Percentiles rank a stretch among this genome's conserved stretches.
Evolutionary conservation across 306 rosid genomes (phyloP).

Genomic region (Pyrus bretschneideri): DNA sequence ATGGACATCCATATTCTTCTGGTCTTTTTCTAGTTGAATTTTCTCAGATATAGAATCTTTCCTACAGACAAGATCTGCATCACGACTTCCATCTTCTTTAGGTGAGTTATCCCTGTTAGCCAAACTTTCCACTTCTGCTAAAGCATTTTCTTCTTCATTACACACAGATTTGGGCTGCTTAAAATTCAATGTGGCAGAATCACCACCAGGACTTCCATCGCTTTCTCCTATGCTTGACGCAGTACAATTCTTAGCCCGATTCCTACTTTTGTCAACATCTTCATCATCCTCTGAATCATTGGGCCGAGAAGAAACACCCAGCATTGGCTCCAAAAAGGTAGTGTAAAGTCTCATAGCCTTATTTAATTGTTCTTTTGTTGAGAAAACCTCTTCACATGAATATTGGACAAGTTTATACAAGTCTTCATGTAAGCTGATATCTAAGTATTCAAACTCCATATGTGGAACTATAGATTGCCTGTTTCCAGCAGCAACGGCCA

Average conservation of each 20-base stretch:
- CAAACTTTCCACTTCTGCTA: constrained; percentile 38
- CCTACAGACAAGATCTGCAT: constrained; percentile 30
- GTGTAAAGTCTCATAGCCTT: constrained; percentile 85
- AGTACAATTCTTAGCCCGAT: constrained; percentile 27
- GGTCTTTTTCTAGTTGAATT: constrained; percentile 39
- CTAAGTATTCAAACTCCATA: constrained; percentile 69
- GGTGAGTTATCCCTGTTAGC: constrained; percentile 28
- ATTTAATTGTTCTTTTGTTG: constrained; percentile 65
- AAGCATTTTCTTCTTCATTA: constrained; percentile 45
- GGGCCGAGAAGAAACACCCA: constrained; percentile 67
- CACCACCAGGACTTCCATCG: constrained; percentile 47
- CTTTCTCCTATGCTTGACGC: constrained; percentile 43
- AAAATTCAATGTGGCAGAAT: constrained; percentile 32
- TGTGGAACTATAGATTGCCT: constrained; percentile 69
- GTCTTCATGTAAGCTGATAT: constrained; percentile 71
- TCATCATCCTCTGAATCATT: constrained; percentile 45
- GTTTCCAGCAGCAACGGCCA: constrained; percentile 74
- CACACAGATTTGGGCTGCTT: constrained; percentile 43
- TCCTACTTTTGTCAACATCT: constrained; percentile 41
- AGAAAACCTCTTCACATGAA: constrained; percentile 81
- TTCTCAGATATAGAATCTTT: constrained; percentile 28
- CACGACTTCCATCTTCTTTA: constrained; percentile 51
- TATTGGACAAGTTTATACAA: constrained; percentile 72
- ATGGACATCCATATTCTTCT: constrained; percentile 35
- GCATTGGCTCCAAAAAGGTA: constrained; percentile 79